Conservation (phyloP, 106 monocot species). For the Acorus calamus region DNA sequence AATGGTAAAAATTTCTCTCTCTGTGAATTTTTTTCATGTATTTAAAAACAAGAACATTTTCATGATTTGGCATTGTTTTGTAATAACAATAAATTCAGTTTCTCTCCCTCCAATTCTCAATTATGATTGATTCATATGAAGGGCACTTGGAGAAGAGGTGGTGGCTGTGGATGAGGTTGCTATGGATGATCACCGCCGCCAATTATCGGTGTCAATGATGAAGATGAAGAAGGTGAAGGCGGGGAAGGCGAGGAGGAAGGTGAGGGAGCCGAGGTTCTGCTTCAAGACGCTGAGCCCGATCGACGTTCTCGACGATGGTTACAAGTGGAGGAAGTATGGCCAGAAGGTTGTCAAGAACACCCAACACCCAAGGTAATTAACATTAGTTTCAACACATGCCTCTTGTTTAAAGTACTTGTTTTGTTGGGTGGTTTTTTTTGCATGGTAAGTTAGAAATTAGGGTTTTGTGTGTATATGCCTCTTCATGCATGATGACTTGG, state of each 20-base stretch:
- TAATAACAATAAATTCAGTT: too few relatives aligned
- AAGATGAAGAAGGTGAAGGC: conserved; percentile 50
- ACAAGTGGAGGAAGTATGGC: conserved; percentile 56
- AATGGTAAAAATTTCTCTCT: not conserved
- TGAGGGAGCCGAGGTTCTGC: conserved; percentile 57
- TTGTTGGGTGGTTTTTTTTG: too few relatives aligned
- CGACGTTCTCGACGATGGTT: conserved; percentile 50
- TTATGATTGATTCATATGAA: not conserved
- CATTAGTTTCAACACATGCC: too few relatives aligned
- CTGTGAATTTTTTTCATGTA: not conserved
- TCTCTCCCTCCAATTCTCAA: not conserved
- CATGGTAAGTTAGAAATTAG: too few relatives aligned
- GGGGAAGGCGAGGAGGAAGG: conserved; percentile 27
- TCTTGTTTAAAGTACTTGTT: too few relatives aligned
- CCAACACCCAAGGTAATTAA: conserved; percentile 41
- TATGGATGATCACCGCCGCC: not conserved
- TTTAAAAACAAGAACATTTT: too few relatives aligned
- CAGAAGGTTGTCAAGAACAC: conserved; percentile 63
- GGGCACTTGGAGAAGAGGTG: not conserved
- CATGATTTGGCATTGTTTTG: not conserved
- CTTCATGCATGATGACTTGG: too few relatives aligned
- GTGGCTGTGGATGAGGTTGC: too few relatives aligned
- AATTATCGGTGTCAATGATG: conserved; percentile 13
- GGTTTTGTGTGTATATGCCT: too few relatives aligned
- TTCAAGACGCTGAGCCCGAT: conserved; percentile 59